Conservation (phyloP, 2,329 filamentous ascomycete species). For the Geosmithia morbida region DNA sequence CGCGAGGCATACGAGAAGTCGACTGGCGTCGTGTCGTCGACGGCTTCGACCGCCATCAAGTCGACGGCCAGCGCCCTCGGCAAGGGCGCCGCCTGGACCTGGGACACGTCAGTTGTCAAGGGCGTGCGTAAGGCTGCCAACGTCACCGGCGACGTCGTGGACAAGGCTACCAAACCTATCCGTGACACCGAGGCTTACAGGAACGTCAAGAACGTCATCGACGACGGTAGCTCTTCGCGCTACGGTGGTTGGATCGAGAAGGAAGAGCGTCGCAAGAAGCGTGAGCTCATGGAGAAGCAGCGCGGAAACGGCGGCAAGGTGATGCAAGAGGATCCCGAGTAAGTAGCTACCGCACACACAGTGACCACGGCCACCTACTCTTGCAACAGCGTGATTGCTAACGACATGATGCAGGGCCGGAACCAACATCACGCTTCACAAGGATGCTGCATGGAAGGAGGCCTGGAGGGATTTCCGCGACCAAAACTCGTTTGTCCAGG, state of each 20-base stretch:
- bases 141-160: slow-evolving; percentile 72
- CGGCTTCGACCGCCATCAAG: slow-evolving; percentile 69
- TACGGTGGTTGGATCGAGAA: slow-evolving; percentile 97
- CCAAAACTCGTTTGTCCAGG: slow-evolving; percentile 74
- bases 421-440: slow-evolving; percentile 88
- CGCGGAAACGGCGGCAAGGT: slow-evolving; percentile 38
- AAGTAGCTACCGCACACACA: slow-evolving; percentile 22
- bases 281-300: slow-evolving; percentile 59
- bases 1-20: slow-evolving; percentile 78
- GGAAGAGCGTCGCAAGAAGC: slow-evolving; percentile 72
- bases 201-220: slow-evolving; percentile 87
- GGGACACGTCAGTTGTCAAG: slow-evolving; percentile 90
- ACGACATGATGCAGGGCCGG: slow-evolving; percentile 51
- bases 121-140: slow-evolving; percentile 77
- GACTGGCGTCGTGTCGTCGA: slow-evolving; percentile 66
- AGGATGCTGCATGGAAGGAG: slow-evolving; percentile 95
- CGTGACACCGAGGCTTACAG: slow-evolving; percentile 92
- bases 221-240: slow-evolving; percentile 88
- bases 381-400: slow-evolving; percentile 8
- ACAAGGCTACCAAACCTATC: slow-evolving; percentile 90
- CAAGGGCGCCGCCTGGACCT: slow-evolving; percentile 88
- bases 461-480: slow-evolving; percentile 96
- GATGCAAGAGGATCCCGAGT: slow-evolving; percentile 78
- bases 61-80: slow-evolving; percentile 76
- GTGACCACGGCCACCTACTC: neutral